Base-by-base conservation (phyloP, 78 protist genomes). In the Dictyostelium capitatum region DNA sequence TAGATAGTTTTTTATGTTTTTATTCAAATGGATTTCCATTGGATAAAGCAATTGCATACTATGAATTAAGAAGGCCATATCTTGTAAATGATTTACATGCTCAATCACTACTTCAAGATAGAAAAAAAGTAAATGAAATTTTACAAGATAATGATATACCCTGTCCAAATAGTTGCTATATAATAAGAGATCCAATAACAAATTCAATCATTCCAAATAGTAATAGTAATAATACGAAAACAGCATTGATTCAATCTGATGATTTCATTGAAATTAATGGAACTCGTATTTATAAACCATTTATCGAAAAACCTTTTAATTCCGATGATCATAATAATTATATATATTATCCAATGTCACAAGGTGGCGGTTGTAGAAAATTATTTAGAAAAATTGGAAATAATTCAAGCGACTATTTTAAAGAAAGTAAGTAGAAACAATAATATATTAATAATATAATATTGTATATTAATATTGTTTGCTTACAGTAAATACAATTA, bases 321-420 rank as follows among this genome's bases (percentile, higher is more conserved):
- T 96, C 97, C 1, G 99, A 98, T 73, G 98, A 98, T 82, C 99
- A 98, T 96, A 95, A 98, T 91, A 94, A 97, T 30, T 47, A 37
- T 85, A 95, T 98, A 23, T 98, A 98, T 97, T 98, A 96, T 89
- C 96, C 96, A 53, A 75, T 41, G 32, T 41, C 89, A 0, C 89
- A 79, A 67, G 98, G 98, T 20, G 98, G 98, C 19, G 99, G 99
- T 64, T 70, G 89, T 51, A 90, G 96, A 54, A 84, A 78, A 47
- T 95, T 98, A n/a, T 98, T 98, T 91, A 75, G 99, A 57, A 98
- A 98, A 96, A 84, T 90, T 30, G 94, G 80, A n/a, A 90, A 98
- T 95, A 94, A 92, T 65, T 79, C 96, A 15, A 73, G 96, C 37
- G 95, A 90, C 51, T 89, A 62, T 46, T 70, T 47, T 57, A 70